A percentile compares a stretch with the other conserved stretches of the same genome.
Evolutionary conservation across 1,284 basidiomycete genomes (phyloP).

Genomic region (Mycena sp.): DNA sequence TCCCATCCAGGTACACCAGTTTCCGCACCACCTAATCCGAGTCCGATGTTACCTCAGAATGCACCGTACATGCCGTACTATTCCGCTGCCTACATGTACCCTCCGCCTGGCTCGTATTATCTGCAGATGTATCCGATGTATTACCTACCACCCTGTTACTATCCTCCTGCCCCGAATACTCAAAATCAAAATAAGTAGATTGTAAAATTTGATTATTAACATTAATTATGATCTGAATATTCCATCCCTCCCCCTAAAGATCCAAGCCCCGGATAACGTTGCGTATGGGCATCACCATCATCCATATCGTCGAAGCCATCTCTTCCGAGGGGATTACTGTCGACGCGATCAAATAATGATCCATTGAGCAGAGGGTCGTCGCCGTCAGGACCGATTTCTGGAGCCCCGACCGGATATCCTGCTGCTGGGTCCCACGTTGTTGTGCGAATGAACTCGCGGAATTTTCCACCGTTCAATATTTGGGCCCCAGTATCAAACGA

Average conservation of each 20-base stretch:
- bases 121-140: background rate
- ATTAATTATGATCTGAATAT: background rate
- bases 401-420: conserved; percentile 1
- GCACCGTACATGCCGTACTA: background rate
- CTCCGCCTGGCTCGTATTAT: background rate
- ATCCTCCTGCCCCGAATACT: background rate
- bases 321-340: conserved; percentile 5
- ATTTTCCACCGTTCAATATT: conserved; percentile 11
- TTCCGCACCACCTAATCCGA: background rate
- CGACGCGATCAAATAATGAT: conserved; percentile 1
- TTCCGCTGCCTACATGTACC: background rate
- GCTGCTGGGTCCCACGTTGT: conserved; percentile 7
- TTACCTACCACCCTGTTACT: conserved; percentile 1
- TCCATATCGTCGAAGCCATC: conserved; percentile 3
- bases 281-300: conserved; percentile 5
- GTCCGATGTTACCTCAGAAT: background rate
- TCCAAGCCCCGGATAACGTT: conserved; percentile 11
- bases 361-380: background rate
- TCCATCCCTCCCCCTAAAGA: conserved; percentile 10
- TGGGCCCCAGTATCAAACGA: conserved; percentile 2
- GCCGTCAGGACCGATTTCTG: background rate
- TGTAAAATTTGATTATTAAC: background rate
- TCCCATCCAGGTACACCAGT: background rate
- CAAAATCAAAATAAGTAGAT: background rate
- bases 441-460: conserved; percentile 7